phyloP scores from a whole-genome alignment of 176 grass and related monocot species.

The Phoenix dactylifera region DNA sequence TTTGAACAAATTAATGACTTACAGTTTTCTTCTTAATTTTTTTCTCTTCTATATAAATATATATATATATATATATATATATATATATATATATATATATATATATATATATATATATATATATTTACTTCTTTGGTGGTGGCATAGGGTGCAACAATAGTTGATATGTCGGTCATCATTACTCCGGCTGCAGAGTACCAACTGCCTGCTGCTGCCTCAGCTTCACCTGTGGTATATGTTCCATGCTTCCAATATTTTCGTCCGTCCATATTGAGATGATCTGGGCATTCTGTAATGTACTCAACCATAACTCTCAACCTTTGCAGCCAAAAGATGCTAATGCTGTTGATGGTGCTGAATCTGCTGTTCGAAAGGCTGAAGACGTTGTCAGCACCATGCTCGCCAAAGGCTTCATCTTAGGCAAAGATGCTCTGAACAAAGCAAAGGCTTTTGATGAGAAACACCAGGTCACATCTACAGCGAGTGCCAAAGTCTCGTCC shows the following conservation, averaged over 20 bases:
- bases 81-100: background rate
- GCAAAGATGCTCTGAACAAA: constrained; percentile 64
- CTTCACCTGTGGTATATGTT: constrained; percentile 27
- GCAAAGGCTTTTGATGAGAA: constrained; percentile 66
- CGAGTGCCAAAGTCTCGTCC: constrained; percentile 50
- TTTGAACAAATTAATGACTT: too few species aligned
- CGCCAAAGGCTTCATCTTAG: constrained; percentile 62
- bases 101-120: too few species aligned
- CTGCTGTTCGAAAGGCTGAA: constrained; percentile 58
- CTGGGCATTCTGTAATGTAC: too few species aligned
- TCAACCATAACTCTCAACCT: too few species aligned
- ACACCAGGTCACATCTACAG: constrained; percentile 60
- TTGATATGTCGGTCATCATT: constrained; percentile 64
- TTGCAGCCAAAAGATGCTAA: constrained; percentile 31
- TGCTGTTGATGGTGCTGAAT: constrained; percentile 31
- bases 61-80: background rate
- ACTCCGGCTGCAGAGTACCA: constrained; percentile 51
- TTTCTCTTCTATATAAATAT: too few species aligned
- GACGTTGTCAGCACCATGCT: constrained; percentile 58
- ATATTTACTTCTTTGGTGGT: background rate
- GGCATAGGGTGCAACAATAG: constrained; percentile 70
- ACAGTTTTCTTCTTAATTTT: background rate
- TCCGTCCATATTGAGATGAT: too few species aligned
- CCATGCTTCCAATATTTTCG: too few species aligned
- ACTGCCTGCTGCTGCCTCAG: constrained; percentile 34